These are phyloP conservation scores for Amesomyces nigricolor DNA, from an alignment of 2,329 filamentous ascomycete species.

Conservation along the genomic window DNA sequence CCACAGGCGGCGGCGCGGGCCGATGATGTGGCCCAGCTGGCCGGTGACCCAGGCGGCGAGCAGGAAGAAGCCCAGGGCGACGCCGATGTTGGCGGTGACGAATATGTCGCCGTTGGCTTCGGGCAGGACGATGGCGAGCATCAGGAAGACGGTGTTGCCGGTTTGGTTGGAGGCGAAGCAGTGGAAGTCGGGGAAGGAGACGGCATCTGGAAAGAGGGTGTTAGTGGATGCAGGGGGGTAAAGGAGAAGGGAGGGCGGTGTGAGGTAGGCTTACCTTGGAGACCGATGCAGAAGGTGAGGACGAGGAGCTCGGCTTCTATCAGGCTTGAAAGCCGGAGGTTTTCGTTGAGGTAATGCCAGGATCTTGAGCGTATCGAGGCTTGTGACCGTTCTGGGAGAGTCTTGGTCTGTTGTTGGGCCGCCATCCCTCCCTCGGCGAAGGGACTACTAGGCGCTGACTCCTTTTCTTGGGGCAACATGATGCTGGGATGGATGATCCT, in stretches of 20 bases:
- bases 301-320: slow-evolving; percentile 43
- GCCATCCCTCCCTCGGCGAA: not conserved
- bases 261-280: slow-evolving; percentile 38
- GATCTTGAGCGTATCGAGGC: slow-evolving; percentile 9
- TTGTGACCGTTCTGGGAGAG: not conserved
- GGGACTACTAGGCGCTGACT: not conserved
- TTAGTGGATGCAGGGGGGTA: not conserved
- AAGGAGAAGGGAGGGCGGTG: not conserved
- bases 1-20: slow-evolving; percentile 47
- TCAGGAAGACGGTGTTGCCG: slow-evolving; percentile 57
- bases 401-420: not conserved
- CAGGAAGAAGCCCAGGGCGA: slow-evolving; percentile 52
- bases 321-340: slow-evolving; percentile 36
- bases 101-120: slow-evolving; percentile 44
- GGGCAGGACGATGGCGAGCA: slow-evolving; percentile 46
- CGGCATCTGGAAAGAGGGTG: slow-evolving; percentile 40
- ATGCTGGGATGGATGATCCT: not conserved
- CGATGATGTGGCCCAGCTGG: slow-evolving; percentile 49
- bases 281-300: slow-evolving; percentile 46
- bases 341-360: slow-evolving; percentile 29
- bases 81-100: slow-evolving; percentile 48
- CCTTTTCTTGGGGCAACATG: slow-evolving; percentile 3
- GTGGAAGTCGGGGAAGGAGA: slow-evolving; percentile 55
- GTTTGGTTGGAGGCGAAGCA: slow-evolving; percentile 62
- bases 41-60: slow-evolving; percentile 50